A percentile compares a stretch with the other conserved stretches of the same genome.
Conservation (phyloP, 768 basidiomycete genomes). For the Lactifluus rugatus region DNA sequence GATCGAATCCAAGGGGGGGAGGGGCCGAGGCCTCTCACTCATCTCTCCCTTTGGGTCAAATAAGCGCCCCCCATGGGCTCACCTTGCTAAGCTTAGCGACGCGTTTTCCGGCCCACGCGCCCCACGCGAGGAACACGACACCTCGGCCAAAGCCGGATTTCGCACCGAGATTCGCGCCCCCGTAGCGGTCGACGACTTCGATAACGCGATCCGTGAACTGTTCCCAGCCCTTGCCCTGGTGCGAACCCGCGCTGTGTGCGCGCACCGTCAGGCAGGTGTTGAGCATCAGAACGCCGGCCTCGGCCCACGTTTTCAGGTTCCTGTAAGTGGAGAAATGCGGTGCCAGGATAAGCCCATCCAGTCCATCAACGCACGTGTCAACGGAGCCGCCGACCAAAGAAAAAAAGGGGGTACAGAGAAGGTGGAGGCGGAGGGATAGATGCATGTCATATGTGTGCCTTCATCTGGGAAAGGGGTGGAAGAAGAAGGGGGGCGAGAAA, state of each 20-base stretch:
- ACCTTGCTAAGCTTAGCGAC: constrained; percentile 71
- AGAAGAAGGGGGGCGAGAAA: too few species aligned
- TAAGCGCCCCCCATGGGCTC: background rate
- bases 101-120: constrained; percentile 75
- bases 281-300: constrained; percentile 80
- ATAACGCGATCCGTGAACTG: constrained; percentile 78
- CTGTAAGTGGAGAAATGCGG: constrained; percentile 30
- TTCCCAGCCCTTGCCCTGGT: constrained; percentile 86
- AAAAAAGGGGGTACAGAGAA: background rate
- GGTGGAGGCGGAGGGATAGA: background rate
- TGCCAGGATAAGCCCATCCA: background rate
- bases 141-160: constrained; percentile 54
- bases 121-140: constrained; percentile 87
- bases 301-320: constrained; percentile 72
- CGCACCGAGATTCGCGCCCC: constrained; percentile 54
- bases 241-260: constrained; percentile 66
- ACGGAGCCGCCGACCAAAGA: background rate
- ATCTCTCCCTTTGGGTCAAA: too few species aligned
- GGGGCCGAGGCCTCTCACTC: too few species aligned
- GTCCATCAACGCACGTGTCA: background rate
- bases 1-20: too few species aligned
- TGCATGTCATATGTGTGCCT: background rate
- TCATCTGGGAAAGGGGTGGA: background rate
- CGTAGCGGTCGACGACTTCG: constrained; percentile 65
- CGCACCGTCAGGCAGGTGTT: constrained; percentile 90